Evolutionary conservation across 768 basidiomycete species (phyloP), one percentile per base, ranked within the genome.

Genomic region (Pulveroboletus ravenelii): DNA sequence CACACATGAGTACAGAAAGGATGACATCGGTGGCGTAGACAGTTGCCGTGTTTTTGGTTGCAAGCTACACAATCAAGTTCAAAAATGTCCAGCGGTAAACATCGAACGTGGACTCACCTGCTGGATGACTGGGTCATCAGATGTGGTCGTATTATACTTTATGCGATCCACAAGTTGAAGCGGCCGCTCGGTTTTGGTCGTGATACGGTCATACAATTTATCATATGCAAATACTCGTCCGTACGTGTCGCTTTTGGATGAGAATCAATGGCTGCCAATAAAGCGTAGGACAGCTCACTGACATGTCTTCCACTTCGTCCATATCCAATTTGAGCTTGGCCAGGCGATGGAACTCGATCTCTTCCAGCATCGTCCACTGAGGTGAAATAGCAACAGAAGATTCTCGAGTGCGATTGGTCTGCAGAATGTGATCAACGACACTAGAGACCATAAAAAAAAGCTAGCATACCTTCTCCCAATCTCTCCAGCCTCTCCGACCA

Each of bases 131-230:
- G 96, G 95, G 65, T 99, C 96, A 60, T 99, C 96, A 14, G 93
- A 94, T 18, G 96, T 97, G 1, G 96, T 96, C 15, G 93, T 87
- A 68, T 98, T 98, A 72, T 96, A 99, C 64, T 92, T 89, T 68
- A 96, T 89, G 51, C 93, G 87, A 69, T 98, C 96, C 50, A 94
- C 81, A 41, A 91, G 78, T 62, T 97, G 93, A 25, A 99, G 79
- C 43, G 93, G 87, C 52, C 82, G 82, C 70, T 97, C 93, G 5
- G 84, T 85, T 73, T 93, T 93, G 42, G 96, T 96, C 40, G 87
- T 94, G 65, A 98, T 80, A 49, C 94, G 90, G 71, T 99, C 96
- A 66, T 91, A 99, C 6, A 85, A 73, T 68, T 95, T 95, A 58
- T 98, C 93, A 70, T 97, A 99, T 6, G 87, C 79, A 63, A 84